These are phyloP conservation scores for Alternaria novae-zelandiae DNA, from an alignment of 2,329 filamentous ascomycete genomes.

Conservation along the genomic window DNA sequence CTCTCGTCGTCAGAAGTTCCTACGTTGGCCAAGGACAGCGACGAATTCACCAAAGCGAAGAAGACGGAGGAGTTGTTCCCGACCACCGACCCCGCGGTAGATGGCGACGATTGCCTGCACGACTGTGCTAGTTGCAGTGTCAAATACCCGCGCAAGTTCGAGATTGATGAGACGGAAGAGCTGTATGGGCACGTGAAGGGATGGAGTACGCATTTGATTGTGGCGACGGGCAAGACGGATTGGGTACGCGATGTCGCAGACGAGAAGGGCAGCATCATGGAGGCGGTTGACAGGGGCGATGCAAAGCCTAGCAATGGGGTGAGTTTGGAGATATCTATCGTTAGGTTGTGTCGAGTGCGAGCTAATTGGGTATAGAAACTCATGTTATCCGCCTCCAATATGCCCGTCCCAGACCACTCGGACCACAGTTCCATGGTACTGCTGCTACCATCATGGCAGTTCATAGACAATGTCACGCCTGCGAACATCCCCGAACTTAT, in stretches of 20 bases:
- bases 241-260: constrained; percentile 88
- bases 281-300: constrained; percentile 58
- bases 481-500: constrained; percentile 75
- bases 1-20: constrained; percentile 41
- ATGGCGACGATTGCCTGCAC: constrained; percentile 87
- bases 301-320: constrained; percentile 72
- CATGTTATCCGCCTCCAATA: constrained; percentile 92
- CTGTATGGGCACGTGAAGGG: constrained; percentile 86
- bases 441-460: constrained; percentile 81
- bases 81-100: constrained; percentile 73
- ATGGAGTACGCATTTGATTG: constrained; percentile 87
- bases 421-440: constrained; percentile 75
- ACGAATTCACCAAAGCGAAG: constrained; percentile 57
- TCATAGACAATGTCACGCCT: constrained; percentile 84
- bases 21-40: constrained; percentile 33
- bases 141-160: constrained; percentile 75
- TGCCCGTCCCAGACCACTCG: constrained; percentile 74
- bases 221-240: constrained; percentile 94
- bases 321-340: constrained; percentile 39
- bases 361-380: constrained; percentile 63
- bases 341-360: background rate
- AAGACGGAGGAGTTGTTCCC: constrained; percentile 69
- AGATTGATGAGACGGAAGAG: constrained; percentile 75
- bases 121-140: constrained; percentile 85
- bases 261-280: constrained; percentile 72